Conservation (phyloP, 768 basidiomycete species). For the Lactifluus piperatus region DNA sequence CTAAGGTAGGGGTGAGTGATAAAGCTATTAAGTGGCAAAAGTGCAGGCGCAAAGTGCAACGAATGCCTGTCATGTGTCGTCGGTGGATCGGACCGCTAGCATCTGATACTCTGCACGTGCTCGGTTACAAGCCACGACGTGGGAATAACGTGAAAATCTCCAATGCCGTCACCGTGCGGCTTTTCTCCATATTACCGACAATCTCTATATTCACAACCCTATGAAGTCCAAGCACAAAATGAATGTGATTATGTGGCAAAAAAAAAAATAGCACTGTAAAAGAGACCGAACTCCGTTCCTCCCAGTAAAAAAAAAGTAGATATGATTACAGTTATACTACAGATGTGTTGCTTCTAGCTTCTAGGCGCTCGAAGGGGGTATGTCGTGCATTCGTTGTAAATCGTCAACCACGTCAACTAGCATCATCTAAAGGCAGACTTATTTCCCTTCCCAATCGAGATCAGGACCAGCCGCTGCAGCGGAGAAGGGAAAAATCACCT, state of each 20-base stretch:
- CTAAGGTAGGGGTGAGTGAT: no score
- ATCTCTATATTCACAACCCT: background rate
- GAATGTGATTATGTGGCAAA: background rate
- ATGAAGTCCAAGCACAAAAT: background rate
- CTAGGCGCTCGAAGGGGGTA: slow-evolving; percentile 2
- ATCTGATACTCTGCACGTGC: no score
- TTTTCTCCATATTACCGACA: background rate
- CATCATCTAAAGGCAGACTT: background rate
- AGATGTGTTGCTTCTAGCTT: background rate
- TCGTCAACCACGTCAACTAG: background rate
- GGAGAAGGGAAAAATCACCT: background rate
- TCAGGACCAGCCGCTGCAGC: background rate
- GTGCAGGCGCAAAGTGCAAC: background rate
- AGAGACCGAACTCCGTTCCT: background rate
- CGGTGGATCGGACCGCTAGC: no score
- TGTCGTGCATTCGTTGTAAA: slow-evolving; percentile 1
- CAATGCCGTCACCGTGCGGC: background rate
- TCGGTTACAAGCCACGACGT: no score
- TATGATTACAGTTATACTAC: background rate
- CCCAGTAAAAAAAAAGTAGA: background rate
- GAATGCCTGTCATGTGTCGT: no score
- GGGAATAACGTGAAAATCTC: no score
- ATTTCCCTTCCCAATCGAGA: background rate
- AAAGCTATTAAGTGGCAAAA: no score
- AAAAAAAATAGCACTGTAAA: background rate